Evolutionary conservation across 2,329 filamentous ascomycete genomes (phyloP), one percentile per base, ranked within the genome.

Genomic region (Trichophyton simii): DNA sequence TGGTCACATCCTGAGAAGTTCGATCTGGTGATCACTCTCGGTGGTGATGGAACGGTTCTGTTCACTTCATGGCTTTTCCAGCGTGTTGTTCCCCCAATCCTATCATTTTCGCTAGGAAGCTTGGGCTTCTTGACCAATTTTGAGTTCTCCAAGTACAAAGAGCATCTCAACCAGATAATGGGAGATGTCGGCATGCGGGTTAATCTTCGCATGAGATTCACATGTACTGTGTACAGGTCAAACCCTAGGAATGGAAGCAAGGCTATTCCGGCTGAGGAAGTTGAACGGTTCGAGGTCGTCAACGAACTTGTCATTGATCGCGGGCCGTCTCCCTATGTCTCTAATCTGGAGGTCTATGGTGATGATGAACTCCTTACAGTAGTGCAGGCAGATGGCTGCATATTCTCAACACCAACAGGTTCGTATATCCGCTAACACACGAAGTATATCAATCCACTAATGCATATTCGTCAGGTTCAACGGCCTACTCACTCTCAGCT

Each of bases 261-360:
- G n/a, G 71, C 77, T 1, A 82, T 81, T 9, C 80, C 83, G n/a
- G 82, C 87, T 66, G 87, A 94, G 67, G 91, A 96, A 74, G 89
- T 87, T 52, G 92, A 97, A 77, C 91, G 96, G 69, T 97, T 96
- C 66, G 94, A 99, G 77, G 92, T 99, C 20, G 84, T 99, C 66
- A 99, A 99, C 75, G 94, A 99, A 77, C 85, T 99, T 59, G 92
- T 99, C 73, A 97, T 99, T 68, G 94, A 99, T 76, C 89, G 94
- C 63, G 94, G 94, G 65, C 94, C 94, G 69, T 95, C 89, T 15
- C 91, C 92, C 20, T 99, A 97, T 72, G 92, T 99, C 63, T 97
- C 92, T 50, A 95, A 96, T 75, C 81, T 99, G 44, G 94, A 99
- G 77, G 81, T 99, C 9, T 97, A 95, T 72, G 94, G 91, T 65